phyloP scores from a whole-genome alignment of 2,329 filamentous ascomycete genomes.

The Botrytis porri region DNA sequence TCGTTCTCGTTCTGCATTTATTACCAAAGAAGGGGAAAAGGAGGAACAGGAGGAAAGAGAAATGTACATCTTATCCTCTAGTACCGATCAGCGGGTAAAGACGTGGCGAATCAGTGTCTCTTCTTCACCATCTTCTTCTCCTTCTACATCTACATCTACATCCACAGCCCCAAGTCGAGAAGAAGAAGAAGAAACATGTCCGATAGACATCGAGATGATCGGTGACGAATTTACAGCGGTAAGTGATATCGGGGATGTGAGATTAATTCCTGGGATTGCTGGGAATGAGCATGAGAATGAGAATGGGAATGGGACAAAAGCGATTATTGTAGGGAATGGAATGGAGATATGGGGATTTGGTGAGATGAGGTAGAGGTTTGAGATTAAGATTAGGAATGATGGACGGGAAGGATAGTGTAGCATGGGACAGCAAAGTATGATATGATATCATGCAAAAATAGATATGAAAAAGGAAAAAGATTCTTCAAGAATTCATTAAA shows the following conservation, averaged over 20 bases:
- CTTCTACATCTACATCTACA: neutral
- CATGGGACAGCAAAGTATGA: neutral
- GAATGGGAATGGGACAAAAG: slow-evolving; percentile 20
- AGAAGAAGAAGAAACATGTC: slow-evolving; percentile 20
- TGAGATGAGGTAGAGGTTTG: neutral
- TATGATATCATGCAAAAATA: neutral
- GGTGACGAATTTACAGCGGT: slow-evolving; percentile 56
- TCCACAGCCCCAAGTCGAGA: slow-evolving; percentile 5
- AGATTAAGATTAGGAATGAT: neutral
- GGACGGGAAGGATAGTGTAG: neutral
- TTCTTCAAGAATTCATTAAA: neutral
- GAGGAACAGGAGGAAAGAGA: slow-evolving; percentile 21
- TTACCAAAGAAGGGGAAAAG: neutral
- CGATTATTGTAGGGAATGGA: slow-evolving; percentile 38
- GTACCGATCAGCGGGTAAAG: slow-evolving; percentile 62
- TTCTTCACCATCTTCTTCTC: too few species aligned
- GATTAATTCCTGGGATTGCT: slow-evolving; percentile 12
- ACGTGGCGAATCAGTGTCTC: too few species aligned
- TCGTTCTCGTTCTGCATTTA: neutral
- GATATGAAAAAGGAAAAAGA: neutral
- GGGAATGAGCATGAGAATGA: neutral
- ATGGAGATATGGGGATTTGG: slow-evolving; percentile 35
- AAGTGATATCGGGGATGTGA: slow-evolving; percentile 56
- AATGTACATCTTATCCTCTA: slow-evolving; percentile 45
- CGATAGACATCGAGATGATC: slow-evolving; percentile 42